These are phyloP conservation scores for Sphaerulina musiva DNA, from an alignment of 2,329 filamentous ascomycete genomes.

Conservation along the genomic window DNA sequence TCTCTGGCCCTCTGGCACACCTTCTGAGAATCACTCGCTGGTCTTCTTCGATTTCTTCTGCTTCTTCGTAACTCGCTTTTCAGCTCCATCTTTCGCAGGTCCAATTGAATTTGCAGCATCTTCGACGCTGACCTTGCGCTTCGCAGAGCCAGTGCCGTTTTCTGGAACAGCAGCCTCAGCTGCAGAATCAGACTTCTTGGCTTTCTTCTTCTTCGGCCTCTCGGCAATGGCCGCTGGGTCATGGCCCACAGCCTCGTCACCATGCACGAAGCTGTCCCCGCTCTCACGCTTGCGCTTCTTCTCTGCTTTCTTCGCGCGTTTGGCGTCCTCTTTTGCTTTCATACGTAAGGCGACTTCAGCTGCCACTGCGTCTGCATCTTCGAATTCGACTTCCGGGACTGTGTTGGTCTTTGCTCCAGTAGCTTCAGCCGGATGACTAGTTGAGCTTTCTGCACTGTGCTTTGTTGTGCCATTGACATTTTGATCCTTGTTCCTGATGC, in stretches of 20 bases:
- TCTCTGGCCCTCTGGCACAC: too few species aligned
- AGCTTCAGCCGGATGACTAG: background rate
- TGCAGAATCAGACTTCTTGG: slow-evolving; percentile 51
- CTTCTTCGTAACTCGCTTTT: slow-evolving; percentile 14
- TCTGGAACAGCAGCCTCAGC: background rate
- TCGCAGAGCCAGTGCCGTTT: background rate
- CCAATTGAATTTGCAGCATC: slow-evolving; percentile 1
- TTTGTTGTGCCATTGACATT: background rate
- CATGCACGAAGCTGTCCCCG: slow-evolving; percentile 21
- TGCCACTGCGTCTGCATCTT: slow-evolving; percentile 23
- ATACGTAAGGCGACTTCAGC: slow-evolving; percentile 30
- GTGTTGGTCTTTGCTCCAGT: background rate
- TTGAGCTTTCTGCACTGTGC: background rate
- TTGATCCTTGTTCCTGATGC: background rate
- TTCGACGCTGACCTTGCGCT: slow-evolving; percentile 2
- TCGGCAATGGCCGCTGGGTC: slow-evolving; percentile 53
- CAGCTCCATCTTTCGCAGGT: background rate
- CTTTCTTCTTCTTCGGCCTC: slow-evolving; percentile 18
- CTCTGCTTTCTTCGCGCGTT: slow-evolving; percentile 21
- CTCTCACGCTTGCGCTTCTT: slow-evolving; percentile 35
- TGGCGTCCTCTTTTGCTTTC: slow-evolving; percentile 25
- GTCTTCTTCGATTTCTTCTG: slow-evolving; percentile 8
- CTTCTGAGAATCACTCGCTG: background rate
- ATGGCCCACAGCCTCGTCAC: slow-evolving; percentile 1
- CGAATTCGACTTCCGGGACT: slow-evolving; percentile 21